Conservation (phyloP, 1,139 yeast species). For the Taiozyma sp. region DNA sequence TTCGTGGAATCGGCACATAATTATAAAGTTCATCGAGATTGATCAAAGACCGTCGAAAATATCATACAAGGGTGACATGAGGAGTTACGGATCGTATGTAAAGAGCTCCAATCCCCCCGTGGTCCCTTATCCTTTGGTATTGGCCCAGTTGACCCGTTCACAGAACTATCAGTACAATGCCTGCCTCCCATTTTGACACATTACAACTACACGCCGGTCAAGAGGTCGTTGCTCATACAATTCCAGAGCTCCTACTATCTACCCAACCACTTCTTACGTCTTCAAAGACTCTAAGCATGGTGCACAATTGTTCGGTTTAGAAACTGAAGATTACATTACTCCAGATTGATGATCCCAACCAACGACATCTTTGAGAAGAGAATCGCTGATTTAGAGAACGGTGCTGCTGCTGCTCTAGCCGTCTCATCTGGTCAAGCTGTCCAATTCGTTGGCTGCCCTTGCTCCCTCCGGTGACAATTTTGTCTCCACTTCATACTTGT, state of each 20-base stretch:
- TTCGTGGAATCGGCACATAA: background rate
- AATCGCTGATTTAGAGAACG: conserved; percentile 89
- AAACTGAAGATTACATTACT: conserved; percentile 83
- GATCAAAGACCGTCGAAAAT: background rate
- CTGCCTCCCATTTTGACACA: conserved; percentile 73
- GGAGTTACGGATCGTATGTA: background rate
- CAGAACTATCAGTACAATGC: conserved; percentile 1
- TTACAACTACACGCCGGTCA: conserved; percentile 94
- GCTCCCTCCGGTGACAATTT: conserved; percentile 90
- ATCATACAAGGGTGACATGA: background rate
- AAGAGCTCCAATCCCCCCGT: background rate
- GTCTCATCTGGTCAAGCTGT: conserved; percentile 95
- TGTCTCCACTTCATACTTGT: conserved; percentile 80
- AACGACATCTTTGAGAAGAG: conserved; percentile 86
- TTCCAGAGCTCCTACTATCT: conserved; percentile 87
- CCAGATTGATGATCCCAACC: conserved; percentile 92
- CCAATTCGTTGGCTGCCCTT: conserved; percentile 76
- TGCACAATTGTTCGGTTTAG: conserved; percentile 82
- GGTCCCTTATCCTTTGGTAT: background rate
- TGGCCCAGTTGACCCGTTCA: background rate
- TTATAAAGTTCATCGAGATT: background rate
- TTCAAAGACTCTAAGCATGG: conserved; percentile 89
- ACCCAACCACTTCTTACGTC: conserved; percentile 81
- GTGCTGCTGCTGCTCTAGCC: conserved; percentile 83
- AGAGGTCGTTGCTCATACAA: conserved; percentile 53